Conservation (phyloP, 2,329 filamentous ascomycete species). For the Phyllosticta paracitricarpa region DNA sequence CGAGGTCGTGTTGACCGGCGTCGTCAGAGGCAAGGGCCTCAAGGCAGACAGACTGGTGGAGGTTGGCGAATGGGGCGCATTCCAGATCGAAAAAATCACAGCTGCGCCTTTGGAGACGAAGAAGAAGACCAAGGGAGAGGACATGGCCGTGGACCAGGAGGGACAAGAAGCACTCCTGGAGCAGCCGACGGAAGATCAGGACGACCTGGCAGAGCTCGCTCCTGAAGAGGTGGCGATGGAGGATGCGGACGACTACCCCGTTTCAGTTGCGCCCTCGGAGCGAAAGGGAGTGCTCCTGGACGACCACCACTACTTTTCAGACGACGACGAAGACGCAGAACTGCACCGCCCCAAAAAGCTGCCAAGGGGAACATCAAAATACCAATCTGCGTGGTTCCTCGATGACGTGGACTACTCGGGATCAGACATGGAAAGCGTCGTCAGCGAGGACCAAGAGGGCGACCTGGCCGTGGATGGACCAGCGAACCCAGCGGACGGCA, state of each 20-base stretch:
- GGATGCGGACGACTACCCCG: conserved; percentile 45
- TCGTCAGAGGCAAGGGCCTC: conserved; percentile 73
- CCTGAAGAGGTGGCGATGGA: conserved; percentile 78
- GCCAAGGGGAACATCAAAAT: conserved; percentile 84
- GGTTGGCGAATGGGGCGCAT: conserved; percentile 87
- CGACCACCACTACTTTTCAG: conserved; percentile 96
- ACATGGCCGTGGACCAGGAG: conserved; percentile 58
- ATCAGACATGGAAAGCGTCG: conserved; percentile 59
- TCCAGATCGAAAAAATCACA: conserved; percentile 82
- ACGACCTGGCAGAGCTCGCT: conserved; percentile 73
- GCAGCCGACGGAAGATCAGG: conserved; percentile 64
- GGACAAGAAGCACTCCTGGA: conserved; percentile 50
- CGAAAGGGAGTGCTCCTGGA: conserved; percentile 83
- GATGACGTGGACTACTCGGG: conserved; percentile 73
- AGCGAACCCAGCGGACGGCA: conserved; percentile 67
- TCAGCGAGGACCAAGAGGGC: conserved; percentile 48
- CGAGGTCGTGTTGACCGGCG: conserved; percentile 69
- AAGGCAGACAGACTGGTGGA: conserved; percentile 88
- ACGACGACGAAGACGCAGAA: conserved; percentile 59
- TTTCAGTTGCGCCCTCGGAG: conserved; percentile 38
- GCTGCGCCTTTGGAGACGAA: conserved; percentile 56
- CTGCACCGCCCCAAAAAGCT: conserved; percentile 59
- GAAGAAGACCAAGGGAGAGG: conserved; percentile 48
- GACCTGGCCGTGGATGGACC: conserved; percentile 44
- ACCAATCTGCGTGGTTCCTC: conserved; percentile 91